These are phyloP conservation scores for Haematococcus lacustris DNA, from an alignment of 139 green algal species.

Conservation along the genomic window DNA sequence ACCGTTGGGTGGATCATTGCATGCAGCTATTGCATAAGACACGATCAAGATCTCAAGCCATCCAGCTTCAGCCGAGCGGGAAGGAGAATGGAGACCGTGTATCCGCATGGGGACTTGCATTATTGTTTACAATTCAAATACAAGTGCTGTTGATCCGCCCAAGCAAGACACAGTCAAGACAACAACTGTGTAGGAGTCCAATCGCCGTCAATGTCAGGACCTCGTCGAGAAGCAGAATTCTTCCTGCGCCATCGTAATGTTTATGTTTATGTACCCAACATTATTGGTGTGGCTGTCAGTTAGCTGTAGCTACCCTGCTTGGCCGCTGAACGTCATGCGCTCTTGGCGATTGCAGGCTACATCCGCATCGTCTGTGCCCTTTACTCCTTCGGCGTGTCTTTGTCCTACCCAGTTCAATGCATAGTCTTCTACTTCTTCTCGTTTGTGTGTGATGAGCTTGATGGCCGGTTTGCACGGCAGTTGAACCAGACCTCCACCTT, in stretches of 20 bases:
- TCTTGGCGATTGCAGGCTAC: constrained; percentile 63
- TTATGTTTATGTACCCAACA: constrained; percentile 75
- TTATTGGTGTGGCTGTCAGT: constrained; percentile 84
- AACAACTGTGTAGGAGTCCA: background rate
- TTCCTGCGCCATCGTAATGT: constrained; percentile 62
- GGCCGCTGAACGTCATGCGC: too few species aligned
- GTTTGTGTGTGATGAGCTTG: constrained; percentile 91
- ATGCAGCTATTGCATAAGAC: too few species aligned
- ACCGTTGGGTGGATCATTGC: too few species aligned
- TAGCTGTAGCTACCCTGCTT: too few species aligned
- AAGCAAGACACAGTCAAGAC: background rate
- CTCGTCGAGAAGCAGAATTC: constrained; percentile 44
- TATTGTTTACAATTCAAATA: background rate
- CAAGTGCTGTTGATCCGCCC: background rate
- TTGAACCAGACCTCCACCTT: constrained; percentile 81
- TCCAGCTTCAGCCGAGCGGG: background rate
- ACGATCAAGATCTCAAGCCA: background rate
- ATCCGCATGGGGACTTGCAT: background rate
- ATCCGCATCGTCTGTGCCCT: constrained; percentile 54
- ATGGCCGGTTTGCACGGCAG: constrained; percentile 78
- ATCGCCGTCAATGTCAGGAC: too few species aligned
- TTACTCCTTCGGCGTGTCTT: constrained; percentile 63
- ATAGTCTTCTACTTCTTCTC: constrained; percentile 61
- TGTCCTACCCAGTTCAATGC: constrained; percentile 36
- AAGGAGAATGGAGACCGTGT: background rate